Conservation (phyloP, 1,139 yeast genomes). For the Saccharomyces hybrid region DNA sequence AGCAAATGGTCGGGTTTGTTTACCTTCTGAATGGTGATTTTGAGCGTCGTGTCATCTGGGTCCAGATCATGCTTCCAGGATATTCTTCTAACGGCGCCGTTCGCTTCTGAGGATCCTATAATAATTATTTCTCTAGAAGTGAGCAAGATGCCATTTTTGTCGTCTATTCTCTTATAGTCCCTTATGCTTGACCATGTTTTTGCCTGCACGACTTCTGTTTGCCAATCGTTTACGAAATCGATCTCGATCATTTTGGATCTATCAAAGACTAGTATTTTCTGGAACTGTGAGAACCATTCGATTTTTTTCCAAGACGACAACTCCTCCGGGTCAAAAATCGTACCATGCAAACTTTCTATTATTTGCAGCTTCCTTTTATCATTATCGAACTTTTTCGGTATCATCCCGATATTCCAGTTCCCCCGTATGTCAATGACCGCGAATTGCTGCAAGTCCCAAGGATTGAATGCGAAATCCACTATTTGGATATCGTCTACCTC, state of each 20-base stretch:
- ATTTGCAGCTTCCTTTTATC: conserved; percentile 7
- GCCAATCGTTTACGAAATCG: conserved; percentile 25
- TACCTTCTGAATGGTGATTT: conserved; percentile 32
- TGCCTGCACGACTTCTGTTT: conserved; percentile 40
- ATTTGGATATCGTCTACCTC: conserved; percentile 33
- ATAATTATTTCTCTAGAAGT: conserved; percentile 59
- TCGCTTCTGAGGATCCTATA: conserved; percentile 26
- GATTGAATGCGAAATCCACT: conserved; percentile 43
- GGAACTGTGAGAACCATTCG: conserved; percentile 38
- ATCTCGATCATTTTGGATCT: conserved; percentile 40
- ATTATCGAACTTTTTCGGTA: conserved; percentile 19
- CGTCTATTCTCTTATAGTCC: conserved; percentile 37
- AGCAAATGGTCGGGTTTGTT: conserved; percentile 6
- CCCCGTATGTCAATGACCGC: conserved; percentile 49
- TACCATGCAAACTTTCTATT: conserved; percentile 15
- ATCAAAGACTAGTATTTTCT: conserved; percentile 37
- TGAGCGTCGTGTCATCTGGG: conserved; percentile 49
- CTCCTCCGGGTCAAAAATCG: conserved; percentile 42
- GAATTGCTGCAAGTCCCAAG: conserved; percentile 36
- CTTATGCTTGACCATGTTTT: conserved; percentile 51
- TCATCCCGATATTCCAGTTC: conserved; percentile 40
- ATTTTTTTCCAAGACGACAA: conserved; percentile 51
- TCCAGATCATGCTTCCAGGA: conserved; percentile 67
- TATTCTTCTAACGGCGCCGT: conserved; percentile 35
- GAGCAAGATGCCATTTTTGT: conserved; percentile 38